Evolutionary conservation across 108 stramenopile genomes (phyloP).

Genomic region (Discostella stelligeroides): DNA sequence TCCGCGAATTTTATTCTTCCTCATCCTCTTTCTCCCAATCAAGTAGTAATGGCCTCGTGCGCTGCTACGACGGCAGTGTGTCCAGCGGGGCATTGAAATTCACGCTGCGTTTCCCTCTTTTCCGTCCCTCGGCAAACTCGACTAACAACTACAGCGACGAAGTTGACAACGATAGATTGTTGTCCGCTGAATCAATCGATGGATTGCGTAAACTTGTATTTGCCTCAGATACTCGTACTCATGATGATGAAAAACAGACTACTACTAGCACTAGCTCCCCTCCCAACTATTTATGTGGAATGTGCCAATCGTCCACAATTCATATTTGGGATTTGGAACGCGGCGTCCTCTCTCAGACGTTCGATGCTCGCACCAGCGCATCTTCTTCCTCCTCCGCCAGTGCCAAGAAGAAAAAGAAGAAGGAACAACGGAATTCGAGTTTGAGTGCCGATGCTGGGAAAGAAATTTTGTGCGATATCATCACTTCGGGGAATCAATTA

Average conservation of each 20-base stretch:
- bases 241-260: background rate
- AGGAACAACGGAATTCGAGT: conserved; percentile 17
- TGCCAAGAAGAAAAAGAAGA: conserved; percentile 10
- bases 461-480: conserved; percentile 24
- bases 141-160: conserved; percentile 6
- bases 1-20: background rate
- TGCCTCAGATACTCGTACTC: conserved; percentile 1
- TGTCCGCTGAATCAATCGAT: background rate
- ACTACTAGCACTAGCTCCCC: background rate
- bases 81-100: conserved; percentile 45
- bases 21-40: background rate
- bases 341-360: conserved; percentile 30
- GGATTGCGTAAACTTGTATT: conserved; percentile 36
- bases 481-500: conserved; percentile 10
- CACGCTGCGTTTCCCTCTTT: conserved; percentile 42
- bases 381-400: background rate
- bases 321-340: conserved; percentile 43
- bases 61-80: conserved; percentile 45
- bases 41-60: conserved; percentile 5
- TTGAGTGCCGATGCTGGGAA: conserved; percentile 6
- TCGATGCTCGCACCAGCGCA: conserved; percentile 17
- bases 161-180: background rate
- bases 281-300: conserved; percentile 20
- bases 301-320: conserved; percentile 11
- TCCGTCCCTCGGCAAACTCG: background rate